phyloP scores from a whole-genome alignment of 2,329 filamentous ascomycete genomes.

The Fusarium guadeloupense region DNA sequence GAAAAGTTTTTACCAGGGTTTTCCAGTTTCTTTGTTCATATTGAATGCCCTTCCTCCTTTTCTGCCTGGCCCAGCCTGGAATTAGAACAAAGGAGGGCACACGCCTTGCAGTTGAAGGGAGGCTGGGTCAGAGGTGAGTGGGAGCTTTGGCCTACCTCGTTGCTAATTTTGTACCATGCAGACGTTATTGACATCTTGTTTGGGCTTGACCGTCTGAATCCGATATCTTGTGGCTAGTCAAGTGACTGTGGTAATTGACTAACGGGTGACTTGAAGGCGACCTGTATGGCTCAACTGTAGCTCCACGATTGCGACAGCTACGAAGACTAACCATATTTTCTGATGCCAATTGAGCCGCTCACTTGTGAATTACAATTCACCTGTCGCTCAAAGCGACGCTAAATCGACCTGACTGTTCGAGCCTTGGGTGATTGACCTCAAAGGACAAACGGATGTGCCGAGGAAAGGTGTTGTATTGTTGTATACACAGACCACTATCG shows the following conservation, averaged over 20 bases:
- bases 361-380: too few species aligned
- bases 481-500: constrained; percentile 25
- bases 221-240: neutral
- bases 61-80: neutral
- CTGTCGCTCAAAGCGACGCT: too few species aligned
- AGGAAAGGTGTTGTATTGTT: neutral
- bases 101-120: neutral
- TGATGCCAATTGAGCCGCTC: too few species aligned
- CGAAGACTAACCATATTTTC: neutral
- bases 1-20: neutral
- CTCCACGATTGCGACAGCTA: too few species aligned
- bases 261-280: neutral
- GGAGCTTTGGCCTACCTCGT: neutral
- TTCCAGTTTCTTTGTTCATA: constrained; percentile 20
- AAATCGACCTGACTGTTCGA: too few species aligned
- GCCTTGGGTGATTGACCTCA: neutral
- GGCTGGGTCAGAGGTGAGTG: neutral
- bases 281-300: neutral
- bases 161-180: constrained; percentile 24
- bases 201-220: neutral
- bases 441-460: constrained; percentile 18
- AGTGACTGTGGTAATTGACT: neutral
- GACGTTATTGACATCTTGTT: constrained; percentile 31
- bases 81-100: constrained; percentile 21
- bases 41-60: constrained; percentile 15